These are phyloP conservation scores for Pseudogymnoascus sp. DNA, from an alignment of 2,329 filamentous ascomycete species.

Conservation along the genomic window DNA sequence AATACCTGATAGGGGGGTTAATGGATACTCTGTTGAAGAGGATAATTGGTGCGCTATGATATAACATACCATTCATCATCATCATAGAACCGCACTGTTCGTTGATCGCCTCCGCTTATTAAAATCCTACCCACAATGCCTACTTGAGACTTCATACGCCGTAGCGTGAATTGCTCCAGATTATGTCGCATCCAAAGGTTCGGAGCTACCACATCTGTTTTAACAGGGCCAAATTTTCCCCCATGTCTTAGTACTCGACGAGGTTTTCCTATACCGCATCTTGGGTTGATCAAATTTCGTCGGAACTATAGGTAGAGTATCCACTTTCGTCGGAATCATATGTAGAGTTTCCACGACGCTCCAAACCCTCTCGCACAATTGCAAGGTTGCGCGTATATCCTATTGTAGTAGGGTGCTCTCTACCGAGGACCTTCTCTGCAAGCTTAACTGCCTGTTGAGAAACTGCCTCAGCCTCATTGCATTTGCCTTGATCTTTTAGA, in stretches of 20 bases:
- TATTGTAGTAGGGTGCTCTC: slow-evolving; percentile 8
- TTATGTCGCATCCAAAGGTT: not conserved
- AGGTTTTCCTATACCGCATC: not conserved
- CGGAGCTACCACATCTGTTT: not conserved
- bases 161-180: too few species aligned
- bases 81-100: not conserved
- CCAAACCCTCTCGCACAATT: not conserved
- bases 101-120: not conserved
- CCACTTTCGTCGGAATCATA: not conserved
- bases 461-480: slow-evolving; percentile 9
- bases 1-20: not conserved
- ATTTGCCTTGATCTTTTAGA: not conserved
- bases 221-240: too few species aligned
- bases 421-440: not conserved
- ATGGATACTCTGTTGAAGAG: not conserved
- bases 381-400: fast-evolving
- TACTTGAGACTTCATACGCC: not conserved
- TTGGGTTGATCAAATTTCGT: not conserved
- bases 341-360: not conserved
- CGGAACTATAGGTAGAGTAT: too few species aligned
- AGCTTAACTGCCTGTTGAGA: not conserved
- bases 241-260: too few species aligned
- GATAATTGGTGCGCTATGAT: not conserved
- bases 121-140: not conserved
- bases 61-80: not conserved